A percentile compares a stretch with the other conserved stretches of the same genome.
These are phyloP conservation scores for Hanseniaspora singularis DNA, from an alignment of 805 yeast genomes.

Conservation along the genomic window DNA sequence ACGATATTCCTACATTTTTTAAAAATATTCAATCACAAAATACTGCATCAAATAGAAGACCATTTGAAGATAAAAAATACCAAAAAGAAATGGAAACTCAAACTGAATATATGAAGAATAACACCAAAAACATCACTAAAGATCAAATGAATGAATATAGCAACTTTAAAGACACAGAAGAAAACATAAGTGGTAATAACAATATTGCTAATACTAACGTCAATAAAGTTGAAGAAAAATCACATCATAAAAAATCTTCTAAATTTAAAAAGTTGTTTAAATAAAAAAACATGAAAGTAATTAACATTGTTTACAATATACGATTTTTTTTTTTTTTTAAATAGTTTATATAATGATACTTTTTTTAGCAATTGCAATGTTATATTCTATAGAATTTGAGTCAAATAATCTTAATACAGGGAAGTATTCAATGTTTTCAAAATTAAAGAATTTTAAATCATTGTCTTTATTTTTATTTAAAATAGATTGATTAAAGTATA, in stretches of 20 bases:
- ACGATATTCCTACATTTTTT: conserved; percentile 36
- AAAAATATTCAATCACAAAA: background rate
- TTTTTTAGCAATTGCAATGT: conserved; percentile 19
- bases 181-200: too few relatives aligned
- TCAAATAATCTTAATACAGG: conserved; percentile 26
- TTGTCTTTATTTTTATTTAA: background rate
- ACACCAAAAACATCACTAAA: conserved; percentile 20
- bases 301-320: conserved; percentile 15
- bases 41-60: conserved; percentile 15
- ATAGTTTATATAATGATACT: background rate
- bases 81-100: conserved; percentile 7
- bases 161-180: too few relatives aligned
- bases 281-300: too few relatives aligned
- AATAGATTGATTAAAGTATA: conserved; percentile 19
- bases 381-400: conserved; percentile 19
- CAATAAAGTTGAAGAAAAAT: too few relatives aligned
- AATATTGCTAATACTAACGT: too few relatives aligned
- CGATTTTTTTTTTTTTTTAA: background rate
- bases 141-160: too few relatives aligned
- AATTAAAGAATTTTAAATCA: background rate
- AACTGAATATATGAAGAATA: conserved; percentile 11
- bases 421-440: conserved; percentile 20
- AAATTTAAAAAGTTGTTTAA: too few relatives aligned
- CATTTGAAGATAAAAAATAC: conserved; percentile 14
- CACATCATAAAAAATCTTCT: too few relatives aligned